A percentile compares a stretch with the other conserved stretches of the same genome.
phyloP scores from a whole-genome alignment of 441 rosid genomes.

The Pelargonium cotyledonis region DNA sequence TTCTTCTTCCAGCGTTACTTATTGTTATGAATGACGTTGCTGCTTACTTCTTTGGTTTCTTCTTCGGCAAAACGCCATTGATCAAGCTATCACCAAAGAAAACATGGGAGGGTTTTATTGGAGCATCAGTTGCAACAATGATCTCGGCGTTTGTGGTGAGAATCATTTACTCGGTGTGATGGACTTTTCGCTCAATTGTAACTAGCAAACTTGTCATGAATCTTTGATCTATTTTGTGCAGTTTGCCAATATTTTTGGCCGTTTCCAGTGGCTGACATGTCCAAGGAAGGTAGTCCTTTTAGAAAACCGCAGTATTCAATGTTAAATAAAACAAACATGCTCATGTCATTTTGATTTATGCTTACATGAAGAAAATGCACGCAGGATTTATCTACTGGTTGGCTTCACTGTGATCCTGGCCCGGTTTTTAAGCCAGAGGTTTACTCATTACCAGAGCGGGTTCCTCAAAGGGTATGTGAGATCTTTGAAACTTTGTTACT shows the following conservation, averaged over 20 bases:
- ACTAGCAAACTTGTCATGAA: no score
- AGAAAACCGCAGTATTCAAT: neutral
- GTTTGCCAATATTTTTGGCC: neutral
- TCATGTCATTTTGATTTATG: neutral
- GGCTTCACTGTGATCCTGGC: constrained; percentile 5
- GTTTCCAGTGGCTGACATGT: constrained; percentile 6
- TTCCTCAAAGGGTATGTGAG: neutral
- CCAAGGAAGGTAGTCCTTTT: constrained; percentile 2
- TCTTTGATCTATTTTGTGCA: neutral
- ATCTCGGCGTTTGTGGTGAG: constrained; percentile 3
- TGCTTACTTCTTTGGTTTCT: constrained; percentile 6
- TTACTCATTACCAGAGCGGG: constrained; percentile 1
- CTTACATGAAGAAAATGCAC: neutral
- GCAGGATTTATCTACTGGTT: constrained; percentile 8
- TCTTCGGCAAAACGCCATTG: neutral
- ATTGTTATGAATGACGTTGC: constrained; percentile 5
- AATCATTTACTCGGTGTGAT: neutral
- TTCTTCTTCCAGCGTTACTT: constrained; percentile 1
- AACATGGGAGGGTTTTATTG: constrained; percentile 6
- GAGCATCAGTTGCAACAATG: constrained; percentile 2
- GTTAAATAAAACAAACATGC: neutral
- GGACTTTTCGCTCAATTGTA: no score
- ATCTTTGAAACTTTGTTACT: neutral
- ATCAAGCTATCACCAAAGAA: constrained; percentile 6
- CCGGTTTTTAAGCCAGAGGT: constrained; percentile 4